These are phyloP conservation scores for Quercus lobata DNA, from an alignment of 331 rosid species.

Conservation along the genomic window DNA sequence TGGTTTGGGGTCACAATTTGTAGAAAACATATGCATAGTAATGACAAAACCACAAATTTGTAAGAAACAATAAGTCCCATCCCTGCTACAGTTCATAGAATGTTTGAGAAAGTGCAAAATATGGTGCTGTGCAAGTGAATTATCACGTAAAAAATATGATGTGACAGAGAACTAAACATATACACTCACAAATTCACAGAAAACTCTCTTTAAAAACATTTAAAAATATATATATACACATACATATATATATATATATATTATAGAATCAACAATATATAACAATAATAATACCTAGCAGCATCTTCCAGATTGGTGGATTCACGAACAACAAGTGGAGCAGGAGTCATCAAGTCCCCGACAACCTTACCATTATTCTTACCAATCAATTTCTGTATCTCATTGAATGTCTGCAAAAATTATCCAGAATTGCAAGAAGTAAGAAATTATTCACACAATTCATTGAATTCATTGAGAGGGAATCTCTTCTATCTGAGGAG, in stretches of 20 bases:
- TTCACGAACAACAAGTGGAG: constrained; percentile 79
- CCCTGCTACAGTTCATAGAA: no score
- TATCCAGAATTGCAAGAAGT: constrained; percentile 31
- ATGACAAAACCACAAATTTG: not conserved
- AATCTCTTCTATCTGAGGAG: not conserved
- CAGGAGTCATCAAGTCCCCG: constrained; percentile 87
- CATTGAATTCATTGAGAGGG: not conserved
- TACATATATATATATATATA: no score
- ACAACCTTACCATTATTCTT: constrained; percentile 84
- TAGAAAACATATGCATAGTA: not conserved
- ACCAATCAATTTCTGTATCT: constrained; percentile 66
- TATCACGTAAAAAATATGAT: not conserved
- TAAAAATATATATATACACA: no score
- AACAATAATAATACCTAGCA: constrained; percentile 55
- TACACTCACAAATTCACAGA: not conserved
- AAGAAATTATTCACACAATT: not conserved
- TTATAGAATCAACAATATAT: not conserved
- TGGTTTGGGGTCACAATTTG: not conserved
- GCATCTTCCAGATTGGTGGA: constrained; percentile 81
- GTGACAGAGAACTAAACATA: not conserved
- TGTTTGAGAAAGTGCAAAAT: no score
- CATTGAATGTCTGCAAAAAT: constrained; percentile 67
- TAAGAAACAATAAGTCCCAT: not conserved
- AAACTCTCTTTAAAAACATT: not conserved
- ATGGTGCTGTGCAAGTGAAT: not conserved